Conservation (phyloP, 768 basidiomycete species). For the Collybia nuda region DNA sequence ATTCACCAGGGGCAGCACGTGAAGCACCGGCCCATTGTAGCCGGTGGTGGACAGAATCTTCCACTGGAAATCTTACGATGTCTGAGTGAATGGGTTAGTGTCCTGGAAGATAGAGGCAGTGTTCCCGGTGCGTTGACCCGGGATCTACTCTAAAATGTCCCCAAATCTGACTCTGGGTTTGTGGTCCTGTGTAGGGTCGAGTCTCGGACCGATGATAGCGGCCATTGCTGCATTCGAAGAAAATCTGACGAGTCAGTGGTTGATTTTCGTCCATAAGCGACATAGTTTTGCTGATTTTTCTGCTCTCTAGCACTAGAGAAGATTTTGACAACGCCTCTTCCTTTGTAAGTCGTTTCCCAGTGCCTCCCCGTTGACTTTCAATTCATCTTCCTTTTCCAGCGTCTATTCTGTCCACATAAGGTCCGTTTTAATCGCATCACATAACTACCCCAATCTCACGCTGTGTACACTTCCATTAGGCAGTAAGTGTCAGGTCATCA, state of each 20-base stretch:
- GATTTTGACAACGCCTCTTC: constrained; percentile 63
- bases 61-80: constrained; percentile 56
- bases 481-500: constrained; percentile 24
- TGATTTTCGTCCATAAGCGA: neutral
- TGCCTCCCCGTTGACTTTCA: neutral
- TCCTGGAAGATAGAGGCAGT: constrained; percentile 56
- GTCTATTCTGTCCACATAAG: constrained; percentile 66
- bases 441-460: neutral
- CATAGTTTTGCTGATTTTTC: neutral
- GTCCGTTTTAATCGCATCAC: constrained; percentile 20
- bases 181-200: constrained; percentile 33
- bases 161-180: constrained; percentile 1
- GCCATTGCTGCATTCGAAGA: constrained; percentile 54
- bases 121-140: constrained; percentile 46
- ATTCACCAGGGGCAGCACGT: constrained; percentile 26
- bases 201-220: constrained; percentile 49
- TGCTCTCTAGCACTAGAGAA: constrained; percentile 46
- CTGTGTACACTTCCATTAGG: constrained; percentile 8
- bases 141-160: neutral
- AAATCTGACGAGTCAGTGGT: constrained; percentile 42
- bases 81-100: constrained; percentile 58
- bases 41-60: constrained; percentile 51
- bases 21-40: constrained; percentile 35
- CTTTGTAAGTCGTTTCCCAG: constrained; percentile 47
- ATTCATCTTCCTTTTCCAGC: constrained; percentile 26